Base-by-base conservation (phyloP, 805 yeast genomes). In the Debaryomyces prosopidis region DNA sequence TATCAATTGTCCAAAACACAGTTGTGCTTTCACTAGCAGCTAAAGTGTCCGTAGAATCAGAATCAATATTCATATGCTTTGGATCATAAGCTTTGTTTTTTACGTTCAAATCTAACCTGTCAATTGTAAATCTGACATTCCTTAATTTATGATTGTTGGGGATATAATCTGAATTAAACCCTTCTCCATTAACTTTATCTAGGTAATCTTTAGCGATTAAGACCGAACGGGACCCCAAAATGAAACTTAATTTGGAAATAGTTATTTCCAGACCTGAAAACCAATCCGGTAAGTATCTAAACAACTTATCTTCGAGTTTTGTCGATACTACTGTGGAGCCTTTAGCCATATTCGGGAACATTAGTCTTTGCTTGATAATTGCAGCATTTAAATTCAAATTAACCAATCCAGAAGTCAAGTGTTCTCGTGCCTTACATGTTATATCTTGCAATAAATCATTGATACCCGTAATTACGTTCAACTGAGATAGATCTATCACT, bases 221-320 rank as follows among this genome's bases (percentile, higher is more conserved):
- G 1, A 71, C 65, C 6, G 76, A 71, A 16, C 75, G 53, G 2
- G 76, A 68, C 0, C 76, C 76, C 10, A 72, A 41, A 26, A 49
- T 44, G 4, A 73, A 33, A 8, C 50, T 50, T 18, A 57, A 32
- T 4, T 50, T 43, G n/a, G 46, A 40, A 12, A 62, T 23, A 6
- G 42, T 42, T 17, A 65, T 18, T 16, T 56, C 53, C 14, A 57
- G 42, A 10, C 59, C 63, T 2, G 65, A 47, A 11, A 72, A 43
- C 76, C 76, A 72, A 4, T 47, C 33, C 0, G 77, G 76, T 11
- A 68, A 49, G 17, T 54, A 37, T 7, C 43, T 43, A 48, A 66
- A 66, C 4, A 63, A 11, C 7, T 39, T 44, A 5, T 54, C 52
- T 27, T 48, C 52, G 5, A 54, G 15, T 9, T 42, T 36, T 4